Percentiles rank a stretch among this genome's conserved stretches.
phyloP scores from a whole-genome alignment of 2,329 filamentous ascomycete species.

The Beauveria medogensis region DNA sequence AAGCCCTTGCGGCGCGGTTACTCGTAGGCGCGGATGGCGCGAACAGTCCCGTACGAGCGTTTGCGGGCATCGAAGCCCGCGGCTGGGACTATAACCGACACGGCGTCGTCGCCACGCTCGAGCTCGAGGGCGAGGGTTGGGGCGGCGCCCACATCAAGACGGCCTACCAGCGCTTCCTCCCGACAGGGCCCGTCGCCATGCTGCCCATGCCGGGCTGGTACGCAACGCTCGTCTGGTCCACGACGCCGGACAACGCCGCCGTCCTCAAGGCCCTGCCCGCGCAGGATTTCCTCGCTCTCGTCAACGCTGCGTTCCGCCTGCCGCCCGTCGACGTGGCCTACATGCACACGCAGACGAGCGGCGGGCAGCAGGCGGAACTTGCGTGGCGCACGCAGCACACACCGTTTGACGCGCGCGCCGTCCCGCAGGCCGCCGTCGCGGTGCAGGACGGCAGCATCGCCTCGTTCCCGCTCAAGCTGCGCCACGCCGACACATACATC shows the following conservation, averaged over 20 bases:
- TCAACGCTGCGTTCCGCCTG: slow-evolving; percentile 89
- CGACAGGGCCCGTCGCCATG: slow-evolving; percentile 84
- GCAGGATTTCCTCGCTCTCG: slow-evolving; percentile 71
- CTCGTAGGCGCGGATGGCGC: slow-evolving; percentile 90
- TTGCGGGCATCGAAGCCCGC: slow-evolving; percentile 74
- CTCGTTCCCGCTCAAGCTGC: slow-evolving; percentile 83
- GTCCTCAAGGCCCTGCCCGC: slow-evolving; percentile 67
- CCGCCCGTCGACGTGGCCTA: slow-evolving; percentile 71
- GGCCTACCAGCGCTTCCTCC: slow-evolving; percentile 92
- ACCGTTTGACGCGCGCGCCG: slow-evolving; percentile 37
- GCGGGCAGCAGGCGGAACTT: slow-evolving; percentile 62
- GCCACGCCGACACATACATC: slow-evolving; percentile 90
- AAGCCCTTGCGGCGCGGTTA: slow-evolving; percentile 67
- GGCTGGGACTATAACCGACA: slow-evolving; percentile 93
- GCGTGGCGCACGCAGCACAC: slow-evolving; percentile 77
- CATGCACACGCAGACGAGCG: slow-evolving; percentile 57
- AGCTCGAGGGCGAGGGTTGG: slow-evolving; percentile 56
- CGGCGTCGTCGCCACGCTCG: slow-evolving; percentile 83
- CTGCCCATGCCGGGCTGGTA: slow-evolving; percentile 78
- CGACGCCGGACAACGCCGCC: slow-evolving; percentile 70
- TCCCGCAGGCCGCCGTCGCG: slow-evolving; percentile 59
- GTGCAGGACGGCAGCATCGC: slow-evolving; percentile 77
- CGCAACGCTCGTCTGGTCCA: slow-evolving; percentile 91
- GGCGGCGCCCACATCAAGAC: slow-evolving; percentile 53
- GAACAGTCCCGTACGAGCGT: slow-evolving; percentile 85